Conservation (phyloP, 2,329 filamentous ascomycete species). For the Leptosphaerulina australis region DNA sequence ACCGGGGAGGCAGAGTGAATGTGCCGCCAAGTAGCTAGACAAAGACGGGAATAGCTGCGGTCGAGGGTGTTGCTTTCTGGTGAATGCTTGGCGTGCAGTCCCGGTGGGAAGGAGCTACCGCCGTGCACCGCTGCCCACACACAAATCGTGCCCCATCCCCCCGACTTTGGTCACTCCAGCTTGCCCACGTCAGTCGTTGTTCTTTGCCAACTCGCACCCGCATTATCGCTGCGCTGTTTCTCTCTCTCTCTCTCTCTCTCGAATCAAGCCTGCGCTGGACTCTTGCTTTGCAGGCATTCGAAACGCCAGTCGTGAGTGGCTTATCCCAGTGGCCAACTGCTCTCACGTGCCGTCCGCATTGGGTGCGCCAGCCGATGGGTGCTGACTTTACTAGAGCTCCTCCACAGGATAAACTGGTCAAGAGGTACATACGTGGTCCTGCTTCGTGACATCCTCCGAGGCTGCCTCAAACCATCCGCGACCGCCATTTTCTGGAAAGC, state of each 20-base stretch:
- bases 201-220: constrained; percentile 23
- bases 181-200: constrained; percentile 31
- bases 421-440: constrained; percentile 46
- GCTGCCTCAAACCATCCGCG: constrained; percentile 39
- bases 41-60: constrained; percentile 20
- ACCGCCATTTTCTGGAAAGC: constrained; percentile 37
- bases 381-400: constrained; percentile 33
- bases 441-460: constrained; percentile 47
- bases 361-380: constrained; percentile 31
- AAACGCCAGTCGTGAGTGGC: constrained; percentile 25
- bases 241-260: constrained; percentile 18
- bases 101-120: constrained; percentile 24
- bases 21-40: constrained; percentile 24
- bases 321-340: constrained; percentile 26
- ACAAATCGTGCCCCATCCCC: constrained; percentile 37
- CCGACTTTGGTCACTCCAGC: constrained; percentile 25
- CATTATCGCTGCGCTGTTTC: constrained; percentile 25
- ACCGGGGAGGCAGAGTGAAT: constrained; percentile 30
- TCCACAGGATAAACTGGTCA: constrained; percentile 36
- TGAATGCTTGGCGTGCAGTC: constrained; percentile 29
- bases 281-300: neutral
- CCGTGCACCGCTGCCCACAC: constrained; percentile 32
- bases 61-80: constrained; percentile 23
- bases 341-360: constrained; percentile 44
- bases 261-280: constrained; percentile 10